Evolutionary conservation across 106 monocot genomes (phyloP).

Genomic region (Allium fistulosum): DNA sequence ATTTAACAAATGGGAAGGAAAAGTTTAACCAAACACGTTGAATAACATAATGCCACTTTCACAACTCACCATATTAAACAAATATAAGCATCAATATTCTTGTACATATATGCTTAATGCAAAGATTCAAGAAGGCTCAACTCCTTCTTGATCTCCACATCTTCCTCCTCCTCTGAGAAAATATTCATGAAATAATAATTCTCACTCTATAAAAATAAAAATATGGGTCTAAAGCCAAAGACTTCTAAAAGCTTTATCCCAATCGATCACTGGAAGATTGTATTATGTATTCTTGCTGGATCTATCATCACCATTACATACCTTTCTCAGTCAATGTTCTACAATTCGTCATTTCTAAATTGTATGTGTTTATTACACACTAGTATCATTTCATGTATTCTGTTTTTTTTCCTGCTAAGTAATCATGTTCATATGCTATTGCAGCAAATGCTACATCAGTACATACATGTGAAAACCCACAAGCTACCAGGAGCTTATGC

Average conservation of each 20-base stretch:
- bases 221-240: slow-evolving; percentile 3
- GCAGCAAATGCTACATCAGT: neutral
- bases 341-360: neutral
- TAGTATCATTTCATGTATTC: neutral
- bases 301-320: slow-evolving; percentile 2
- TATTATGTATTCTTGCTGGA: slow-evolving; percentile 5
- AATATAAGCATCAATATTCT: too few relatives aligned
- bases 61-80: too few relatives aligned
- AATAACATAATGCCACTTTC: too few relatives aligned
- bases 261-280: slow-evolving; percentile 1
- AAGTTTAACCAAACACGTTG: too few relatives aligned
- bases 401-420: neutral
- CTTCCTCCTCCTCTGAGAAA: too few relatives aligned
- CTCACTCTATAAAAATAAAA: neutral
- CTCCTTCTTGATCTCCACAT: too few relatives aligned
- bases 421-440: neutral
- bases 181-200: too few relatives aligned
- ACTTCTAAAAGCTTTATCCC: slow-evolving; percentile 1
- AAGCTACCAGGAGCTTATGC: slow-evolving; percentile 5
- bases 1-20: too few relatives aligned
- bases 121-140: too few relatives aligned
- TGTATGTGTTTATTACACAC: neutral
- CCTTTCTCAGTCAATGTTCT: slow-evolving; percentile 4
- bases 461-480: slow-evolving; percentile 1
- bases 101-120: neutral